Percentiles rank a stretch among this genome's conserved stretches.
Evolutionary conservation across 306 rosid genomes (phyloP).

Genomic region (Luffa acutangula): DNA sequence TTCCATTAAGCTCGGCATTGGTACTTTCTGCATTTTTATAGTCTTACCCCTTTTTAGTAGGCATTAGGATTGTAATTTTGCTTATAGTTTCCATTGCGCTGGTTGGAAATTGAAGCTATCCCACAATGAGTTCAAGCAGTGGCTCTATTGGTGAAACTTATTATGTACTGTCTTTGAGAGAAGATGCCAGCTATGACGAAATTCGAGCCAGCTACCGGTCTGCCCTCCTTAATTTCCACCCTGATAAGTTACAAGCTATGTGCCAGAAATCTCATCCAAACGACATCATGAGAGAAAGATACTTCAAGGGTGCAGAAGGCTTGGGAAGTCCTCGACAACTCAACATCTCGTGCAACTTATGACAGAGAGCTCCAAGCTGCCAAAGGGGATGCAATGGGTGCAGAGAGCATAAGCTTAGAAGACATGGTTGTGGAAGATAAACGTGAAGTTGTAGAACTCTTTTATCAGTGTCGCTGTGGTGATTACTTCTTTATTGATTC

Average conservation of each 20-base stretch:
- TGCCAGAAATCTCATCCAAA: conserved; percentile 18
- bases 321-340: conserved; percentile 69
- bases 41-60: background rate
- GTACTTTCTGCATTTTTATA: background rate
- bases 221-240: conserved; percentile 66
- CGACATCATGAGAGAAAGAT: conserved; percentile 31
- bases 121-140: conserved; percentile 36
- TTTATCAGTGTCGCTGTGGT: conserved; percentile 77
- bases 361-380: conserved; percentile 42
- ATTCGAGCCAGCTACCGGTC: conserved; percentile 64
- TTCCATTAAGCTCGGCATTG: background rate
- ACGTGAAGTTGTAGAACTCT: conserved; percentile 43
- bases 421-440: conserved; percentile 54
- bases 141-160: conserved; percentile 40
- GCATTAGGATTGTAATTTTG: background rate
- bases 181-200: conserved; percentile 61
- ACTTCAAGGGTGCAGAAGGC: conserved; percentile 79
- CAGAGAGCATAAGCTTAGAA: conserved; percentile 54
- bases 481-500: conserved; percentile 68
- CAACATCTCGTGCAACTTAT: conserved; percentile 41
- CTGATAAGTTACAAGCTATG: conserved; percentile 50
- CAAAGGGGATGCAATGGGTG: conserved; percentile 44
- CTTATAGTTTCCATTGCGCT: conserved; percentile 5
- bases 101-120: background rate
- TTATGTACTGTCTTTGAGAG: conserved; percentile 52